Conservation (phyloP, 2,329 filamentous ascomycete genomes). For the Hypoxylon sp. region DNA sequence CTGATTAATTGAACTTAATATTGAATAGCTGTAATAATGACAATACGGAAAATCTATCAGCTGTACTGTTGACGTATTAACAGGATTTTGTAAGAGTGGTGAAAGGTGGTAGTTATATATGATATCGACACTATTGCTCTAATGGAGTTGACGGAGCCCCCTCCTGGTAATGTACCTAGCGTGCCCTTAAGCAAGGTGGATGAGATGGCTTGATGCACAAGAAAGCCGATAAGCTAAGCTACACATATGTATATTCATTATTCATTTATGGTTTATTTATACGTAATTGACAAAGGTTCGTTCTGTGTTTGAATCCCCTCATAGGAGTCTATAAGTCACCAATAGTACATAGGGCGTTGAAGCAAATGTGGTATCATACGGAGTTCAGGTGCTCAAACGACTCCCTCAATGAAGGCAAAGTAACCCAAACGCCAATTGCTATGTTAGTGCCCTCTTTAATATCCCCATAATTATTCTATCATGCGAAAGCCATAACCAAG, state of each 20-base stretch:
- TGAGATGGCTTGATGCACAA: not conserved
- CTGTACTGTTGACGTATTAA: too few relatives aligned
- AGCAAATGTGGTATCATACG: constrained; percentile 19
- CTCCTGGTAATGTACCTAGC: too few relatives aligned
- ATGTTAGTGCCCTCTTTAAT: constrained; percentile 16
- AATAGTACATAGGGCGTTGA: constrained; percentile 17
- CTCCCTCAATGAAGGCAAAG: constrained; percentile 1
- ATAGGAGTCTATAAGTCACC: not conserved
- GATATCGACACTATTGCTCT: too few relatives aligned
- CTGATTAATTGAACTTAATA: too few relatives aligned
- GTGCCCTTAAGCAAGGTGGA: too few relatives aligned
- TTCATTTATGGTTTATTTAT: not conserved
- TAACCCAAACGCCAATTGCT: constrained; percentile 35
- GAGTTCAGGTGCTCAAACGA: constrained; percentile 10
- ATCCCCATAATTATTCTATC: constrained; percentile 15
- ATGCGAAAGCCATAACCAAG: constrained; percentile 18
- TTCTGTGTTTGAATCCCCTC: not conserved
- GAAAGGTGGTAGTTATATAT: too few relatives aligned
- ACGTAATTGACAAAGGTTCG: not conserved
- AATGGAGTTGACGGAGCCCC: too few relatives aligned
- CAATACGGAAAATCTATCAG: too few relatives aligned
- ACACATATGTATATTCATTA: not conserved
- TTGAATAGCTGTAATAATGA: too few relatives aligned
- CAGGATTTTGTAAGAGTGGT: too few relatives aligned
- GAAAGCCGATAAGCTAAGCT: not conserved